Conservation (phyloP, 495 filamentous ascomycete genomes). For the Parmelia sp. region DNA sequence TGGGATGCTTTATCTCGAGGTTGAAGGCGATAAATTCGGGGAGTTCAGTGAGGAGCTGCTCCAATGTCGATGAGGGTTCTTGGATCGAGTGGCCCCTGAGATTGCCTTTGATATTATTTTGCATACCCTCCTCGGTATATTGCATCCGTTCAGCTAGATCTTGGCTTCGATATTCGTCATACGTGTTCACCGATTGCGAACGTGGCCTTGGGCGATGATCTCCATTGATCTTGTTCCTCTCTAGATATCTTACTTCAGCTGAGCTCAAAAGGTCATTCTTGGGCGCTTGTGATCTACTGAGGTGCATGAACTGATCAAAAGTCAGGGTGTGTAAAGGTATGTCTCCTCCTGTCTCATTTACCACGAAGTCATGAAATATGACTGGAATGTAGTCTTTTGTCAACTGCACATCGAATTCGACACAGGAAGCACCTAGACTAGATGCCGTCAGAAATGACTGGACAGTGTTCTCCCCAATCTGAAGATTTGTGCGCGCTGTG, state of each 20-base stretch:
- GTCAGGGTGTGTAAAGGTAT: constrained; percentile 34
- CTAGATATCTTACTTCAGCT: constrained; percentile 41
- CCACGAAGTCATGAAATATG: constrained; percentile 35
- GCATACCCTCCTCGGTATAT: constrained; percentile 34
- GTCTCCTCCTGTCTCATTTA: constrained; percentile 34
- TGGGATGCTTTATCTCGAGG: constrained; percentile 39
- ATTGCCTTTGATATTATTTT: constrained; percentile 35
- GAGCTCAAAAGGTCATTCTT: constrained; percentile 42
- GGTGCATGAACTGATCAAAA: constrained; percentile 34
- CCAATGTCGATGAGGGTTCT: constrained; percentile 32
- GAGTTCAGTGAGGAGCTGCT: constrained; percentile 32
- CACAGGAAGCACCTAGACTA: constrained; percentile 33
- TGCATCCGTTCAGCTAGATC: constrained; percentile 32
- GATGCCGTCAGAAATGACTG: constrained; percentile 34
- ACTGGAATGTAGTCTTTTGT: constrained; percentile 34
- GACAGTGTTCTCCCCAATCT: constrained; percentile 37
- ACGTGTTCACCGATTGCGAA: constrained; percentile 19
- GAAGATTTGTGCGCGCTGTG: constrained; percentile 27
- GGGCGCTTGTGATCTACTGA: constrained; percentile 26
- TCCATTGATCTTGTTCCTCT: constrained; percentile 62
- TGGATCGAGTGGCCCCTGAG: constrained; percentile 36
- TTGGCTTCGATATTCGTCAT: constrained; percentile 9
- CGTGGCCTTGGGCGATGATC: constrained; percentile 10
- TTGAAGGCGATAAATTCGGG: constrained; percentile 34
- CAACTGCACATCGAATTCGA: constrained; percentile 39